These are phyloP conservation scores for Apophysomyces variabilis DNA, from an alignment of 371 early-diverging fungal species.

Conservation along the genomic window DNA sequence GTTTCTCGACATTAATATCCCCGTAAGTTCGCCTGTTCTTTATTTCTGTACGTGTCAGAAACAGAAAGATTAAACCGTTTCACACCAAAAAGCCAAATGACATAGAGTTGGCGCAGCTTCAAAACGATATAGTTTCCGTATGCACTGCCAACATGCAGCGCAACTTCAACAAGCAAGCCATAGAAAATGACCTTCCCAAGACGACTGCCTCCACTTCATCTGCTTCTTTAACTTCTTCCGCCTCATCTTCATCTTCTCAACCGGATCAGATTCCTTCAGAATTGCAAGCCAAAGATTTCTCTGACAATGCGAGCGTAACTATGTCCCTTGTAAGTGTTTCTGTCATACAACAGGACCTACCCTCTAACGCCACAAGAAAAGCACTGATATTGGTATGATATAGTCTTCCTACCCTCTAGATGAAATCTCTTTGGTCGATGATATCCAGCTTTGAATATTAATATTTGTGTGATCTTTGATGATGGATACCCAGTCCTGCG, in stretches of 20 bases:
- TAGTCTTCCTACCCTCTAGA: conserved; percentile 20
- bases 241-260: conserved; percentile 15
- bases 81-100: conserved; percentile 58
- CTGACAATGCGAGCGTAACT: conserved; percentile 2
- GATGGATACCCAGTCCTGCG: conserved; percentile 27
- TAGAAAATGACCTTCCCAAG: conserved; percentile 12
- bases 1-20: conserved; percentile 76
- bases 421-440: conserved; percentile 17
- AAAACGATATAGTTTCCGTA: conserved; percentile 71
- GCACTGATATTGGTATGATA: not conserved
- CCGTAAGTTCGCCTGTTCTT: conserved; percentile 34
- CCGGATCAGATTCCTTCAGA: not conserved
- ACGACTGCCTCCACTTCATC: conserved; percentile 22
- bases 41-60: not conserved
- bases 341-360: not conserved
- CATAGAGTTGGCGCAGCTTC: conserved; percentile 66
- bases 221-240: conserved; percentile 20
- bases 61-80: not conserved
- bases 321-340: conserved; percentile 14
- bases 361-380: not conserved
- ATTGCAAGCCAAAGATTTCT: conserved; percentile 9
- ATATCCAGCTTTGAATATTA: conserved; percentile 4
- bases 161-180: not conserved
- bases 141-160: conserved; percentile 74
- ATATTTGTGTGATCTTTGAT: not conserved